Evolutionary conservation across 805 yeast genomes (phyloP).

Genomic region (Metschnikowia peoriensis): DNA sequence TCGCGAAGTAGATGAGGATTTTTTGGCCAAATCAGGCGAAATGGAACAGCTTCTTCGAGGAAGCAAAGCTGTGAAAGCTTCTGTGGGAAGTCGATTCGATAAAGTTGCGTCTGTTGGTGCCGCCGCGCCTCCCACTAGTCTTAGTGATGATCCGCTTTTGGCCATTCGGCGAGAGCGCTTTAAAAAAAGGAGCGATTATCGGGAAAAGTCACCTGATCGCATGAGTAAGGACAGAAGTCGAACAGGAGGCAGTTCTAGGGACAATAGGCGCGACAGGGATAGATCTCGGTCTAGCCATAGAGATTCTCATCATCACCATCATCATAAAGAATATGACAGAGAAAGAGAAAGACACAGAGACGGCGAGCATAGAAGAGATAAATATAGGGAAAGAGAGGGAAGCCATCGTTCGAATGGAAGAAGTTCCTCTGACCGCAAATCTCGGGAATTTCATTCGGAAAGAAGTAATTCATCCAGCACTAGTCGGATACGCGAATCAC

Average conservation of each 20-base stretch:
- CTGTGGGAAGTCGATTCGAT: slow-evolving; percentile 22
- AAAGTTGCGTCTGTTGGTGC: slow-evolving; percentile 24
- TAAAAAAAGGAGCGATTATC: slow-evolving; percentile 1
- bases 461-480: not conserved
- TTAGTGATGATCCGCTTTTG: slow-evolving; percentile 50
- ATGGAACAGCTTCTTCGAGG: slow-evolving; percentile 58
- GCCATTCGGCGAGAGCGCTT: slow-evolving; percentile 29
- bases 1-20: slow-evolving; percentile 29
- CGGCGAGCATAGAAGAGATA: not conserved
- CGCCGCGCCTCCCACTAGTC: slow-evolving; percentile 17
- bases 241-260: not conserved
- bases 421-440: not conserved
- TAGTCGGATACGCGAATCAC: not conserved
- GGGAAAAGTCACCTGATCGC: slow-evolving; percentile 3
- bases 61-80: slow-evolving; percentile 41
- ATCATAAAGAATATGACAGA: not conserved
- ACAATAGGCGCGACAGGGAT: not conserved
- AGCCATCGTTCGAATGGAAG: not conserved
- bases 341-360: not conserved
- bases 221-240: not conserved
- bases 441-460: not conserved
- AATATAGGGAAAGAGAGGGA: not conserved
- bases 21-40: slow-evolving; percentile 30
- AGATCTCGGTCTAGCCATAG: not conserved
- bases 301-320: not conserved